phyloP scores from a whole-genome alignment of 2,329 filamentous ascomycete species.

The Colletotrichum cereale region DNA sequence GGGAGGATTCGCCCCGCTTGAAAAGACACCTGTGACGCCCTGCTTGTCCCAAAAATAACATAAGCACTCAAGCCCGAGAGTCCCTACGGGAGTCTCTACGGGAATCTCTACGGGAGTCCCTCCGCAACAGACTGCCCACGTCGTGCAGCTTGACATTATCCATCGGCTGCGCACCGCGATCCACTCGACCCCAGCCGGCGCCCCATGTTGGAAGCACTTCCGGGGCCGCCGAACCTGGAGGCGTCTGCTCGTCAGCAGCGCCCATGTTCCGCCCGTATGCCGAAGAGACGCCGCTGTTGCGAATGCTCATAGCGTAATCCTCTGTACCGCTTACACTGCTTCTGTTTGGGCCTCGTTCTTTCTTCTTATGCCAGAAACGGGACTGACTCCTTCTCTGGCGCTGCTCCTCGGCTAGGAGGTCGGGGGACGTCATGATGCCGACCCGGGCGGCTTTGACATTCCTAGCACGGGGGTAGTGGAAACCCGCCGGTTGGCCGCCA shows the following conservation, averaged over 20 bases:
- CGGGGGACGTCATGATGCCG: slow-evolving; percentile 60
- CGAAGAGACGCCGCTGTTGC: slow-evolving; percentile 42
- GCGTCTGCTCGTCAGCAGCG: slow-evolving; percentile 21
- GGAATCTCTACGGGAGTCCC: slow-evolving; percentile 28
- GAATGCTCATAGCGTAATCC: slow-evolving; percentile 41
- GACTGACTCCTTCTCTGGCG: slow-evolving; percentile 32
- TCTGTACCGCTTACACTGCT: slow-evolving; percentile 32
- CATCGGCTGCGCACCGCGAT: slow-evolving; percentile 44
- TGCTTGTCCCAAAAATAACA: background rate
- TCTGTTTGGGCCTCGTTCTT: slow-evolving; percentile 42
- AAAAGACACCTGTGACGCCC: background rate
- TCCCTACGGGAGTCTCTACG: background rate
- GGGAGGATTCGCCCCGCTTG: background rate
- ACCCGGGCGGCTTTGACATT: slow-evolving; percentile 49
- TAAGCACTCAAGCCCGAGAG: background rate
- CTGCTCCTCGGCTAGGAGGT: slow-evolving; percentile 47
- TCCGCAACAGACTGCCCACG: slow-evolving; percentile 49
- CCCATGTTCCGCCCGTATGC: slow-evolving; percentile 41
- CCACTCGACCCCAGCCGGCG: slow-evolving; percentile 48
- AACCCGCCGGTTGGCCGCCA: slow-evolving; percentile 65
- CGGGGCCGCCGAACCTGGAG: background rate
- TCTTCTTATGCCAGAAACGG: slow-evolving; percentile 41
- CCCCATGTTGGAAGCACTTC: slow-evolving; percentile 36
- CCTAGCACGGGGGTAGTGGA: slow-evolving; percentile 57
- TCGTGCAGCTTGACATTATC: slow-evolving; percentile 50